These are phyloP conservation scores for Seiridium unicorne DNA, from an alignment of 2,329 filamentous ascomycete genomes.

Conservation along the genomic window DNA sequence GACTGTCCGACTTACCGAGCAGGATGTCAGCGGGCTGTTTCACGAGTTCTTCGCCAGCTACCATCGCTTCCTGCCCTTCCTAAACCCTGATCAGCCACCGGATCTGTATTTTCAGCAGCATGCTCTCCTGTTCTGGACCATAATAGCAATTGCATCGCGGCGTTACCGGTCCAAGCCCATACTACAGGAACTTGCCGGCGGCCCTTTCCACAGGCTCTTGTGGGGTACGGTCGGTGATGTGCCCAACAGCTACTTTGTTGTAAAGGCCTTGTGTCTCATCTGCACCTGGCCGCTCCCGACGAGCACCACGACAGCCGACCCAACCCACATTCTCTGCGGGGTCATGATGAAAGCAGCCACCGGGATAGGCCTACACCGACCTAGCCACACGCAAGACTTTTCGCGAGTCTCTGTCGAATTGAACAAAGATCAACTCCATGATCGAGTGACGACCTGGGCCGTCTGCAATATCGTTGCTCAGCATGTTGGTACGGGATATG, in stretches of 20 bases:
- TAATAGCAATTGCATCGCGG: conserved; percentile 72
- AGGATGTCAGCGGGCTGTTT: conserved; percentile 64
- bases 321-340: conserved; percentile 77
- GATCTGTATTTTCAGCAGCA: conserved; percentile 77
- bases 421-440: conserved; percentile 75
- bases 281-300: conserved; percentile 83
- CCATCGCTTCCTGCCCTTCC: conserved; percentile 75
- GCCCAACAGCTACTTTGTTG: conserved; percentile 75
- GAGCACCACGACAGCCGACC: conserved; percentile 77
- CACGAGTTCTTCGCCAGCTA: conserved; percentile 73
- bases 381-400: conserved; percentile 81
- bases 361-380: conserved; percentile 77
- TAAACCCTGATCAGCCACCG: conserved; percentile 64
- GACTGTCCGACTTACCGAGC: conserved; percentile 62
- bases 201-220: conserved; percentile 66
- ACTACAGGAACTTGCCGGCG: conserved; percentile 63
- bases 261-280: conserved; percentile 76
- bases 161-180: conserved; percentile 66
- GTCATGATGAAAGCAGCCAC: conserved; percentile 88
- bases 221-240: conserved; percentile 78
- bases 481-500: conserved; percentile 78
- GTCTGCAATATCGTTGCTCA: conserved; percentile 84
- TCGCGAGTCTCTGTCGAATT: conserved; percentile 72
- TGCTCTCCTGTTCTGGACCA: conserved; percentile 81
- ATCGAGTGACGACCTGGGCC: conserved; percentile 79